Evolutionary conservation across 2,329 filamentous ascomycete genomes (phyloP), one percentile per base, ranked within the genome.

Genomic region (Aureobasidium leucospermi): DNA sequence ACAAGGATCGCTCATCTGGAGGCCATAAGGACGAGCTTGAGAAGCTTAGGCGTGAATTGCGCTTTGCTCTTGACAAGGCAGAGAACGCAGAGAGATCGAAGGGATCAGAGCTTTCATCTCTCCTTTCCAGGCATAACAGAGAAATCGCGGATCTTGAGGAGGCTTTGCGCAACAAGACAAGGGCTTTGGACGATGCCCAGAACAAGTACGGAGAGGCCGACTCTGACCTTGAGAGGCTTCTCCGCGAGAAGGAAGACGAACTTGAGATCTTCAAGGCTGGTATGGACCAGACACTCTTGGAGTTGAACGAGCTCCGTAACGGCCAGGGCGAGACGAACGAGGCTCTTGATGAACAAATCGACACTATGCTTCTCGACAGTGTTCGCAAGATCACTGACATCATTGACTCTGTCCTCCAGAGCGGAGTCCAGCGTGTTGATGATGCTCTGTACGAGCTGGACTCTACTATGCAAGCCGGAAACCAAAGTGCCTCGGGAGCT

Each of bases 141-240:
- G 94, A 99, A 76, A 94, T 99, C 83, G 88, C 91, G 9, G 93
- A 99, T 74, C 83, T 99, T 23, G 94, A 99, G 72, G 94, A 97
- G 75, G 88, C 93, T 19, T 79, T 99, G 49, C 77, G 84, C 65
- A 91, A 85, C 73, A 99, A 97, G 82, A 90, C 88, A 11, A 85
- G 89, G 38, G 87, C 90, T 41, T 78, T 99, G 45, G 92, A 96
- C 31, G 91, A 96, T 32, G 79, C 90, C 41, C 88, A 91, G 59
- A 79, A 85, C 69, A 90, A 88, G 73, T 81, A 90, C 56, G 84
- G 85, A 29, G 89, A 96, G 64, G 89, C 89, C 43, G 88, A 87
- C 71, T 88, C 87, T 0, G 94, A 97, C 69, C 85, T 96, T 23
- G 91, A 96, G 71, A 83, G 87, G 63, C 81, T 89, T 56, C 81